phyloP scores from a whole-genome alignment of 495 filamentous ascomycete genomes.

The Mycothermus thermophilus region DNA sequence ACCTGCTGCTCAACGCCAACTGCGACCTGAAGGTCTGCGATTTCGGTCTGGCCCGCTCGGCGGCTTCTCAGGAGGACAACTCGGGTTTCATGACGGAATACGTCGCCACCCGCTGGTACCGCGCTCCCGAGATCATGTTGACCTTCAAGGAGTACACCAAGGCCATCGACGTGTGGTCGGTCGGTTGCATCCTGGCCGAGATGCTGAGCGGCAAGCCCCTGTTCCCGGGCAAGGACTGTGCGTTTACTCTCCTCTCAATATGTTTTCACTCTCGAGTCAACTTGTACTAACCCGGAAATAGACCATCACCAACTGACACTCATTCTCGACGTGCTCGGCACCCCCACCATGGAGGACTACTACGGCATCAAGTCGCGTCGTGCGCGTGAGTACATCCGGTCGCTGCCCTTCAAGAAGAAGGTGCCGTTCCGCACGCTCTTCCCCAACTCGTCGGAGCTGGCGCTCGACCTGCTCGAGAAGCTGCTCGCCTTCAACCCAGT shows the following conservation, averaged over 20 bases:
- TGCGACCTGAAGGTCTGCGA: conserved; percentile 99
- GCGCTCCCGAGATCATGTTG: conserved; percentile 99
- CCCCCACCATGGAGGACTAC: conserved; percentile 99
- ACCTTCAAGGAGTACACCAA: conserved; percentile 99
- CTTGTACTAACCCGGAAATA: conserved; percentile 22
- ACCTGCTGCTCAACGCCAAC: conserved; percentile 93
- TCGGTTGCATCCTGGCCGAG: conserved; percentile 98
- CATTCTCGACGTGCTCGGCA: conserved; percentile 95
- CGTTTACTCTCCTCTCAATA: conserved; percentile 28
- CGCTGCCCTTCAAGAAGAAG: conserved; percentile 99
- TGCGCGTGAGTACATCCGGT: conserved; percentile 96
- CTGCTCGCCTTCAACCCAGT: conserved; percentile 95
- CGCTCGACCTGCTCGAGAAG: conserved; percentile 88
- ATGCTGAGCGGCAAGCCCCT: conserved; percentile 98
- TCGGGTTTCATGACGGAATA: conserved; percentile 99
- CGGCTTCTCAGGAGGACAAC: conserved; percentile 91
- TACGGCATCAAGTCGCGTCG: conserved; percentile 99
- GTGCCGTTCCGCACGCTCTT: conserved; percentile 95
- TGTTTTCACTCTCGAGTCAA: too few species aligned
- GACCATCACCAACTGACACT: conserved; percentile 98
- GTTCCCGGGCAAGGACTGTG: conserved; percentile 98
- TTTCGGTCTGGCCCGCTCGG: conserved; percentile 88
- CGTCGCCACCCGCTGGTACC: conserved; percentile 97
- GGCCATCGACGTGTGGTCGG: conserved; percentile 99
- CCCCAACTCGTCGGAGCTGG: conserved; percentile 88